Percentiles rank a stretch among this genome's conserved stretches.
These are phyloP conservation scores for Mycosphaerella sp. DNA, from an alignment of 2,329 filamentous ascomycete species.

Conservation along the genomic window DNA sequence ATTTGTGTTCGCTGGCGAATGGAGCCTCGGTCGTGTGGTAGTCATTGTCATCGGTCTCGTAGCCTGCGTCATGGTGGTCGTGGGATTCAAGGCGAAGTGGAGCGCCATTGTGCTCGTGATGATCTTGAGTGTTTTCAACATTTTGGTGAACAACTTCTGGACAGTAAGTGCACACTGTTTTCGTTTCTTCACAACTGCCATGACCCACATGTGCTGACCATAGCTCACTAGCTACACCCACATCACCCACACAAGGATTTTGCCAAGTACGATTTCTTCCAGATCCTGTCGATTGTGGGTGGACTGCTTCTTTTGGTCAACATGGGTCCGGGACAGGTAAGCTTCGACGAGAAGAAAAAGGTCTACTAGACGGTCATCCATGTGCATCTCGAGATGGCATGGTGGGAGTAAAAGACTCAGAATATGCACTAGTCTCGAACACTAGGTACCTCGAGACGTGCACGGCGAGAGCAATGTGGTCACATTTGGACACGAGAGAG, in stretches of 20 bases:
- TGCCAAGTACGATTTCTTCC: constrained; percentile 99
- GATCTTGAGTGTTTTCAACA: constrained; percentile 92
- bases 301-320: constrained; percentile 95
- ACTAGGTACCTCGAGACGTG: background rate
- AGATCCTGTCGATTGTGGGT: constrained; percentile 96
- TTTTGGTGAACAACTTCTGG: constrained; percentile 99
- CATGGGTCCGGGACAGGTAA: constrained; percentile 96
- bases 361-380: constrained; percentile 61
- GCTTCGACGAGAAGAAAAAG: constrained; percentile 99
- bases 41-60: constrained; percentile 81
- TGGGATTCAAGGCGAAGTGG: constrained; percentile 99
- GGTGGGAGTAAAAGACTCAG: background rate
- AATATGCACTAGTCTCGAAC: background rate
- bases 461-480: background rate
- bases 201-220: background rate
- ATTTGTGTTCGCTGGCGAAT: constrained; percentile 91
- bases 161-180: constrained; percentile 60
- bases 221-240: constrained; percentile 67
- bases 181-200: background rate
- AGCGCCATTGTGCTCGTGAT: constrained; percentile 92
- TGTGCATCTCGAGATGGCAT: background rate
- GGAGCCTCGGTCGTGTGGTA: constrained; percentile 79
- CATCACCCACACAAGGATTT: constrained; percentile 99
- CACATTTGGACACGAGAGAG: background rate
- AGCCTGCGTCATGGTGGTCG: constrained; percentile 96